Evolutionary conservation across 2,329 filamentous ascomycete genomes (phyloP), one percentile per base, ranked within the genome.

Genomic region (Alternaria triticina): DNA sequence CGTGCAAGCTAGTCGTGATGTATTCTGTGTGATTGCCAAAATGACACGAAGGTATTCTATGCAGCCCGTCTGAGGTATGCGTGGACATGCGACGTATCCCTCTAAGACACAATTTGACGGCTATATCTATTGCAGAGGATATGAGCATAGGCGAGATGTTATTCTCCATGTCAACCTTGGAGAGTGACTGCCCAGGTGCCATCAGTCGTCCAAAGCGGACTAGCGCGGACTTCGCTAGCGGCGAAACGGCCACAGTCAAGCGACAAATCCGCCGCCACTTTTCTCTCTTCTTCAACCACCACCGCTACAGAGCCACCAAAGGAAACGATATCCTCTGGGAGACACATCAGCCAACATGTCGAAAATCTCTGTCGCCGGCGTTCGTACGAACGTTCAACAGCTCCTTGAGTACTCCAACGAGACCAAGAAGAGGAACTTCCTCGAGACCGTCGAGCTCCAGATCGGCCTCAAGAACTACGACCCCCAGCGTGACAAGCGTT

Each of bases 401-500:
- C 89, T 99, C 81, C 91, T 99, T 80, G 91, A 97, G 81, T 98
- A 98, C 91, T 97, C 92, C 82, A 88, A 88, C 80, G 90, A 97
- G 85, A 93, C 92, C 84, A 97, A 97, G 91, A 97, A 97, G 92
- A 88, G 94, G 79, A 97, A 97, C 90, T 97, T 97, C 88, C 88
- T 96, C 83, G 93, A 96, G 88, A 95, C 92, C 56, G 93, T 97
- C 83, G 91, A 94, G 85, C 91, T 85, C 71, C 83, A 85, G 77
- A 81, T 82, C 73, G 80, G 80, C 70, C 74, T 82, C 70, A 82
- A 82, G 79, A 82, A 82, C 80, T 82, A 82, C 76, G 80, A 99
- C 84, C 95, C 96, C 82, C 89, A 98, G 91, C 95, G 96, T 93
- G 96, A 99, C 88, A 99, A 99, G 95, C 95, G 95, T 97, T 99